Evolutionary conservation across 2,329 filamentous ascomycete genomes (phyloP).

Genomic region (Colletotrichum trifolii): DNA sequence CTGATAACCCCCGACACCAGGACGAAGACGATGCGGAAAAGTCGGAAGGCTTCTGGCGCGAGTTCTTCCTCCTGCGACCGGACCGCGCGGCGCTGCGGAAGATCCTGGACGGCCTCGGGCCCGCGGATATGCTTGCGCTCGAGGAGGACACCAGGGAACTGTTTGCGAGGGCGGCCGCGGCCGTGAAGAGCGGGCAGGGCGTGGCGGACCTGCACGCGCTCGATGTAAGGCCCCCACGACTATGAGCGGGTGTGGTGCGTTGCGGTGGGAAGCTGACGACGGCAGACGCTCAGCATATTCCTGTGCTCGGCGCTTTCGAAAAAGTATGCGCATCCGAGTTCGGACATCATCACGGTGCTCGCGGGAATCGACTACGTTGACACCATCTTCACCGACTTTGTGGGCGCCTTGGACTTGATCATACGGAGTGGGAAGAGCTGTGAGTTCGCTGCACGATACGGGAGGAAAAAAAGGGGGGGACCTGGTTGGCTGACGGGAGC

Average conservation of each 20-base stretch:
- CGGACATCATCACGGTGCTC: conserved; percentile 90
- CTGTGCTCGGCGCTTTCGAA: conserved; percentile 85
- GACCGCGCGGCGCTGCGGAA: conserved; percentile 75
- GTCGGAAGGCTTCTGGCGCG: conserved; percentile 92
- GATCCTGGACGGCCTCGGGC: conserved; percentile 75
- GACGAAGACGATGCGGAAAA: conserved; percentile 76
- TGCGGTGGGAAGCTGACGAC: conserved; percentile 3
- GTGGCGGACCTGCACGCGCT: conserved; percentile 82
- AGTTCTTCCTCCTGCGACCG: conserved; percentile 91
- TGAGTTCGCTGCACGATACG: conserved; percentile 55
- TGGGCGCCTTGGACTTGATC: conserved; percentile 81
- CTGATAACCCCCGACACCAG: conserved; percentile 47
- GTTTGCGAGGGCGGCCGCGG: conserved; percentile 77
- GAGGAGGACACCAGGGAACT: conserved; percentile 84
- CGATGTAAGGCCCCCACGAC: conserved; percentile 70
- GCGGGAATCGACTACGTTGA: conserved; percentile 92
- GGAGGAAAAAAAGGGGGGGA: neutral
- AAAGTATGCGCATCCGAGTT: conserved; percentile 93
- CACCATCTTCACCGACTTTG: conserved; percentile 87
- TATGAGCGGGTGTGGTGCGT: neutral
- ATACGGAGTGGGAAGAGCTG: conserved; percentile 80
- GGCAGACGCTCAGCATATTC: conserved; percentile 88
- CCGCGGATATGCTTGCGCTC: conserved; percentile 80
- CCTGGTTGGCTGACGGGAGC: conserved; percentile 41
- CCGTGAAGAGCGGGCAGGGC: conserved; percentile 70